Evolutionary conservation across 2,329 filamentous ascomycete species (phyloP), one percentile per base, ranked within the genome.

Genomic region (Albophoma yamanashiensis): DNA sequence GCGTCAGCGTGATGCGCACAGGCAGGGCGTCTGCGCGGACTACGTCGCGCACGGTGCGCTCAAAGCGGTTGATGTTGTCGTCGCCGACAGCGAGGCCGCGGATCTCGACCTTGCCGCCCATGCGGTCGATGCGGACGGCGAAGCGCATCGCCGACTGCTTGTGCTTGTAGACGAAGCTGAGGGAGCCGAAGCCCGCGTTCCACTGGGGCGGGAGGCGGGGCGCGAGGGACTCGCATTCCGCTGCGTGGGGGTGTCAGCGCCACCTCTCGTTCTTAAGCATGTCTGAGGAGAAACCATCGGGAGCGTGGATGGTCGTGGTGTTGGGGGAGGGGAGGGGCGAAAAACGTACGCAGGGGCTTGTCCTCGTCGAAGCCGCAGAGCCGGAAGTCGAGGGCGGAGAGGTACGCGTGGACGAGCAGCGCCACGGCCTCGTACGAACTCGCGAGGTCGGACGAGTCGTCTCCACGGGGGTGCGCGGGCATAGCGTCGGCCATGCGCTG

Each of bases 111-210:
- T 93, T 96, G 67, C 82, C 82, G 52, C 92, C 92, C 67, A 97
- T 82, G 58, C 91, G 84, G 71, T 88, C 91, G 63, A 96, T 76
- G 70, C 92, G 93, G 65, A 97, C 73, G 36, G 96, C 79, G 70
- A 89, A 96, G 61, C 88, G 84, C 83, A 92, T 90, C 20, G 91
- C 87, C 0, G 91, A 96, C 71, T 96, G 90, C 31, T 84, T 79
- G 73, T 97, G 92, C 4, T 86, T 85, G 76, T 97, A 97, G 64
- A 92, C 85, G 74, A 97, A 97, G 60, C 88, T 84, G 70, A 91
- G 88, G 17, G 86, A 85, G 62, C 84, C 84, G 61, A 82, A 81
- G 25, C 83, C 83, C 15, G 85, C 78, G 73, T 96, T 96, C 94
- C 94, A 97, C 75, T 86, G 82, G 20, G 81, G 61, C 0, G 91